phyloP scores from a whole-genome alignment of 2,329 filamentous ascomycete species.

The Xylariales sp. region DNA sequence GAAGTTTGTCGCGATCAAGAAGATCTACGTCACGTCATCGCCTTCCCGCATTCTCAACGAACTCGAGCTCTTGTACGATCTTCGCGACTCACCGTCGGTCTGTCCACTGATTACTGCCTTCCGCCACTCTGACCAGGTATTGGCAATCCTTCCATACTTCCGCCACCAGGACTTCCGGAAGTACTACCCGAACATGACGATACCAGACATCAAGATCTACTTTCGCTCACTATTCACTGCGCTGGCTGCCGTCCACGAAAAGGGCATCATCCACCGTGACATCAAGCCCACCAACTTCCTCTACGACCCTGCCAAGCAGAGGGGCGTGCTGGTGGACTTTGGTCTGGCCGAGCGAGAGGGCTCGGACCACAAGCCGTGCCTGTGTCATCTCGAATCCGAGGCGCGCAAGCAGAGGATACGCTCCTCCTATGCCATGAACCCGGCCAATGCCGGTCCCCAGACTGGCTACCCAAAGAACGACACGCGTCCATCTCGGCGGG shows the following conservation, averaged over 20 bases:
- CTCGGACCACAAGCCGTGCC: constrained; percentile 71
- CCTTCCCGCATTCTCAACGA: constrained; percentile 93
- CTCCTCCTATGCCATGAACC: constrained; percentile 45
- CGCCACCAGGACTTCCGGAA: constrained; percentile 90
- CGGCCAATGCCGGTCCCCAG: constrained; percentile 49
- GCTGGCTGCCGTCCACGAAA: constrained; percentile 74
- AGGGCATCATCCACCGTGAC: constrained; percentile 85
- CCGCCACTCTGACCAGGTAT: constrained; percentile 86
- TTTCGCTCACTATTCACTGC: constrained; percentile 85
- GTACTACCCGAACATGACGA: constrained; percentile 88
- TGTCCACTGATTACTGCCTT: constrained; percentile 98
- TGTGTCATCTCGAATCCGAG: constrained; percentile 66
- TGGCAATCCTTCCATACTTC: constrained; percentile 93
- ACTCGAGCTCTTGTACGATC: constrained; percentile 84
- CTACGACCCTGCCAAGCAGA: constrained; percentile 75
- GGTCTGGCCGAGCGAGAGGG: constrained; percentile 87
- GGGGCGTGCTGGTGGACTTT: constrained; percentile 96
- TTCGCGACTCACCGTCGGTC: constrained; percentile 77
- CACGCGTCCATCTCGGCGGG: constrained; percentile 78
- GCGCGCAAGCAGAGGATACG: constrained; percentile 59
- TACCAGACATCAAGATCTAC: constrained; percentile 84
- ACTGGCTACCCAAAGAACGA: constrained; percentile 85
- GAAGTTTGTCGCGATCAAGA: constrained; percentile 94
- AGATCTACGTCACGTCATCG: constrained; percentile 98
- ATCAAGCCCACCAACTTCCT: constrained; percentile 98